Conservation (phyloP, 352 stramenopile genomes). For the Phytophthora idaei region DNA sequence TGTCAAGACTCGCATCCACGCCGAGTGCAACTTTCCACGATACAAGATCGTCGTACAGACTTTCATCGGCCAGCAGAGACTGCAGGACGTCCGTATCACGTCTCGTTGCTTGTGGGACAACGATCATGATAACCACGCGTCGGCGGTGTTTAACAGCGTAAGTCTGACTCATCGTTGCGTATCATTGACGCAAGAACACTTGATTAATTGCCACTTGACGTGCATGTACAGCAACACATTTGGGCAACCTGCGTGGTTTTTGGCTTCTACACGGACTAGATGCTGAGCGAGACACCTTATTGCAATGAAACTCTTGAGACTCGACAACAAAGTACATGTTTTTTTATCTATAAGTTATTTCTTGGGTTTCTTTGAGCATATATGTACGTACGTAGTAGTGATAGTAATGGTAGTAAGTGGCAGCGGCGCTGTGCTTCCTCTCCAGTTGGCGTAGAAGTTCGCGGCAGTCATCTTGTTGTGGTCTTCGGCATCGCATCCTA, state of each 20-base stretch:
- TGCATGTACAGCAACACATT: constrained; percentile 65
- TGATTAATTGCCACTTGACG: constrained; percentile 1
- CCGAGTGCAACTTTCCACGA: constrained; percentile 78
- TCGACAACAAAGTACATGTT: constrained; percentile 35
- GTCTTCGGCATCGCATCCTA: background rate
- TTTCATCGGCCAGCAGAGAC: constrained; percentile 92
- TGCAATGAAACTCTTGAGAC: background rate
- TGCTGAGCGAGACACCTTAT: background rate
- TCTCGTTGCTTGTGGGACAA: constrained; percentile 95
- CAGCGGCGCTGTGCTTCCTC: constrained; percentile 2
- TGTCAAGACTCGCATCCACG: constrained; percentile 63
- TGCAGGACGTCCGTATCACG: constrained; percentile 93
- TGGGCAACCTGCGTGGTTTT: constrained; percentile 92
- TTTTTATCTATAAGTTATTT: constrained; percentile 70
- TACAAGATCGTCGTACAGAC: constrained; percentile 96
- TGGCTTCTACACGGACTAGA: constrained; percentile 89
- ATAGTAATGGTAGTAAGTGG: constrained; percentile 28
- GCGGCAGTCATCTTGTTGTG: constrained; percentile 11
- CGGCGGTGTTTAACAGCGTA: constrained; percentile 87
- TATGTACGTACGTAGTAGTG: constrained; percentile 34
- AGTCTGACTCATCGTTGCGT: constrained; percentile 16
- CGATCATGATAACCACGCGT: constrained; percentile 93
- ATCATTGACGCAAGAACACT: background rate
- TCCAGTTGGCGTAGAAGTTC: constrained; percentile 13
- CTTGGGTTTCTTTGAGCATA: constrained; percentile 27